A percentile compares a stretch with the other conserved stretches of the same genome.
phyloP scores from a whole-genome alignment of 2,329 filamentous ascomycete genomes.

The Cladosporium sp. region DNA sequence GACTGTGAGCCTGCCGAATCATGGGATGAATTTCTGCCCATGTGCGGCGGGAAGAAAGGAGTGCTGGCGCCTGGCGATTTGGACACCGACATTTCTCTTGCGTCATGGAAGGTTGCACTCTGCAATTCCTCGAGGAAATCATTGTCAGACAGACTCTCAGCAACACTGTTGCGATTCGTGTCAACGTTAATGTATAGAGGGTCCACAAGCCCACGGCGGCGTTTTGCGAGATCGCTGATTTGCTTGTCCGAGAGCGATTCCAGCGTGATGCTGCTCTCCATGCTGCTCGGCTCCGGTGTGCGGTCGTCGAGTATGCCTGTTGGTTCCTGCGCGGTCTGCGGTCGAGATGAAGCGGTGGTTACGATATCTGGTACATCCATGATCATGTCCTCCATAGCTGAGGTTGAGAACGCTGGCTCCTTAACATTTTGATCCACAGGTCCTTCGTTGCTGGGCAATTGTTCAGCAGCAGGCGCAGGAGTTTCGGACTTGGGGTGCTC shows the following conservation, averaged over 20 bases:
- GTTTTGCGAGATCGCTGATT: conserved; percentile 31
- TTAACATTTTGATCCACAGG: not conserved
- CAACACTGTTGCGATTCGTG: conserved; percentile 36
- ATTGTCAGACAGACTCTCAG: conserved; percentile 59
- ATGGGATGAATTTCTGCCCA: conserved; percentile 22
- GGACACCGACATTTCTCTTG: conserved; percentile 72
- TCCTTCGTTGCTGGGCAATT: too few species aligned
- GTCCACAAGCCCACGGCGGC: conserved; percentile 38
- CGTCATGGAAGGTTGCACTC: conserved; percentile 75
- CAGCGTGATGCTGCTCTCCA: conserved; percentile 3
- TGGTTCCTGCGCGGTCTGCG: conserved; percentile 6
- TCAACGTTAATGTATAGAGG: conserved; percentile 35
- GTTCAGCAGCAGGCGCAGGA: too few species aligned
- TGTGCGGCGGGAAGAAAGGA: conserved; percentile 51
- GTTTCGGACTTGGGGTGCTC: too few species aligned
- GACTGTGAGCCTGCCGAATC: conserved; percentile 16
- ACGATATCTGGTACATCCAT: conserved; percentile 12
- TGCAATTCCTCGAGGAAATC: conserved; percentile 70
- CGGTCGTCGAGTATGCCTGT: not conserved
- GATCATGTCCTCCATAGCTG: not conserved
- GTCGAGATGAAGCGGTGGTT: conserved; percentile 11
- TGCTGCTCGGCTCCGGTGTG: conserved; percentile 8
- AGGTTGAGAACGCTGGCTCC: conserved; percentile 4
- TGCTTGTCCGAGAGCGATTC: conserved; percentile 9
- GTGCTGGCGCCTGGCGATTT: conserved; percentile 78